phyloP scores from a whole-genome alignment of 164 flowering plant species.

The Liriodendron chinense region DNA sequence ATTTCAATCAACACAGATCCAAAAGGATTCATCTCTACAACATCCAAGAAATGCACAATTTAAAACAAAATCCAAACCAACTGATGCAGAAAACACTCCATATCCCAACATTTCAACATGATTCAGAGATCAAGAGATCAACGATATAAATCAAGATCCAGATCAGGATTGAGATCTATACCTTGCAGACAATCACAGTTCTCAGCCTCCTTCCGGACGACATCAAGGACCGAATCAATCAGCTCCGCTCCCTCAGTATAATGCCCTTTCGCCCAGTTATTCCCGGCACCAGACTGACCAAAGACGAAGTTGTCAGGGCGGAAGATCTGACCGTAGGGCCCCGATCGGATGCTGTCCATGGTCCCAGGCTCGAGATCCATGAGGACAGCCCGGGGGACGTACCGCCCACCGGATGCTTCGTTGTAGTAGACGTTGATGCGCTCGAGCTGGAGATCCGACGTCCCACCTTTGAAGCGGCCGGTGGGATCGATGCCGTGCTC shows the following conservation, averaged over 20 bases:
- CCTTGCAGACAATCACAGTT: conserved; percentile 13
- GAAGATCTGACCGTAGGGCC: conserved; percentile 8
- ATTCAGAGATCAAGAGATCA: neutral
- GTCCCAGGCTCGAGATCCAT: conserved; percentile 12
- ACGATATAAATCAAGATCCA: neutral
- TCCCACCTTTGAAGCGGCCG: conserved; percentile 13
- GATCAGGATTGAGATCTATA: conserved; percentile 2
- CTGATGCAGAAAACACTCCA: neutral
- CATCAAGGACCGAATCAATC: conserved; percentile 11
- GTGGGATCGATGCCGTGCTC: conserved; percentile 27
- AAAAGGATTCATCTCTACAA: neutral
- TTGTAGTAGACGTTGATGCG: conserved; percentile 11
- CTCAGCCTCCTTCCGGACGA: conserved; percentile 12
- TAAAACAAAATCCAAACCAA: neutral
- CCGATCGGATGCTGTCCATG: conserved; percentile 6
- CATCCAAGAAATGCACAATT: neutral
- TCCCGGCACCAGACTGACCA: conserved; percentile 14
- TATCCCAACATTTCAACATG: neutral
- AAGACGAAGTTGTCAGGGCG: conserved; percentile 9
- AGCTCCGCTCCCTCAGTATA: conserved; percentile 11
- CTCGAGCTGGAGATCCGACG: conserved; percentile 9
- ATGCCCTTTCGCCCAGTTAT: conserved; percentile 12
- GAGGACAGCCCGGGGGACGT: conserved; percentile 7
- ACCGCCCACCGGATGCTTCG: conserved; percentile 3
- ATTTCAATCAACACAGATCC: neutral